These are phyloP conservation scores for Acanthamoeba culbertsoni DNA, from an alignment of 208 protist species.

Conservation along the genomic window DNA sequence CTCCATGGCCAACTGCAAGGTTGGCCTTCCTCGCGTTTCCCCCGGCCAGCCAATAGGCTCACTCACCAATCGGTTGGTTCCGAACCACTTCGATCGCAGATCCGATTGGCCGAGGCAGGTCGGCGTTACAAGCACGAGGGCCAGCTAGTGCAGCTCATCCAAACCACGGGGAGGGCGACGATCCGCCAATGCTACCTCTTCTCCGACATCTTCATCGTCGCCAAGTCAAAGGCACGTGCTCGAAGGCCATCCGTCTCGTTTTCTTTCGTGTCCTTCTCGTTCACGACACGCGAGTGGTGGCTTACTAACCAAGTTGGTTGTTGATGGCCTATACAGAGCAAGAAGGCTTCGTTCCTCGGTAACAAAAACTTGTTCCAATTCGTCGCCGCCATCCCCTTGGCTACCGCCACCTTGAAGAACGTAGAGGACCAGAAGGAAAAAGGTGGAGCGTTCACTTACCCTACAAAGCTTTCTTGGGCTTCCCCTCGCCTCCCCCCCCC, in stretches of 20 bases:
- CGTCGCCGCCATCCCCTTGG: background rate
- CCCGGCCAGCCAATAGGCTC: too few species aligned
- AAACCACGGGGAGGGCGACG: background rate
- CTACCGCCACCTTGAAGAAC: background rate
- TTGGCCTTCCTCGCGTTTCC: background rate
- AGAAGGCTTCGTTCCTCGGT: slow-evolving; percentile 30
- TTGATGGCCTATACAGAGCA: background rate
- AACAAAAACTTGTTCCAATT: background rate
- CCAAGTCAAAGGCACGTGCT: slow-evolving; percentile 12
- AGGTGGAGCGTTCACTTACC: background rate
- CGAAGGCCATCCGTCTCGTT: background rate
- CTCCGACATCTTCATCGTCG: slow-evolving; percentile 9
- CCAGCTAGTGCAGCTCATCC: background rate
- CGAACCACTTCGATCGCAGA: too few species aligned
- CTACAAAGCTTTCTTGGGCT: background rate
- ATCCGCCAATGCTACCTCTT: slow-evolving; percentile 38
- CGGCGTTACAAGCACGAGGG: slow-evolving; percentile 7
- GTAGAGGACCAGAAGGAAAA: background rate
- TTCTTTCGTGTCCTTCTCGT: background rate
- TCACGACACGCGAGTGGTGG: background rate
- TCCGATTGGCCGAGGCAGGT: background rate
- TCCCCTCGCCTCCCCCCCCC: background rate
- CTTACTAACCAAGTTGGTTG: background rate
- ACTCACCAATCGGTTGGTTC: too few species aligned
- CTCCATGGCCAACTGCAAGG: slow-evolving; percentile 41